Evolutionary conservation across 2,329 filamentous ascomycete species (phyloP), one percentile per base, ranked within the genome.

Genomic region (Pezicula radicicola): DNA sequence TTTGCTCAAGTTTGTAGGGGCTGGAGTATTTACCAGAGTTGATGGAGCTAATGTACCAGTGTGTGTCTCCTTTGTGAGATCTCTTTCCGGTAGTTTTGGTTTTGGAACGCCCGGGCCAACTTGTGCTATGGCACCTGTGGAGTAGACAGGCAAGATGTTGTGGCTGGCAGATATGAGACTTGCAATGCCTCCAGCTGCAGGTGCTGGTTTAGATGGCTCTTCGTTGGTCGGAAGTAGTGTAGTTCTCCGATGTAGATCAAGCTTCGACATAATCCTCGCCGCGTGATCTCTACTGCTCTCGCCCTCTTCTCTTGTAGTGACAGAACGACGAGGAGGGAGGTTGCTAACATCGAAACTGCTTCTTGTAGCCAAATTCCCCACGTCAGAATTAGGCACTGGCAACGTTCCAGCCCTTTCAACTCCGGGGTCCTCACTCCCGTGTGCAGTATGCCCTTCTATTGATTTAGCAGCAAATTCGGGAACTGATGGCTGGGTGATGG

Each of bases 391-490:
- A 6, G 86, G 87, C 10, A 91, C 66, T 30, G 83, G 78, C 12
- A 93, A 75, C 4, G 83, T 87, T 27, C 76, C 76, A n/a, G 76
- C 70, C 52, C 87, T 81, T 36, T 93, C 89, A 18, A 76, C 53
- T 6, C 52, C 68, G 61, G 52, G 66, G 19, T 89, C 85, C 27
- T 85, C 80, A 33, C 57, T 60, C 4, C 59, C 59, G 53, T 63
- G 63, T 16, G 51, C 49, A n/a, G 46, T 43, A 58, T 90, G 79
- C 18, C 85, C 81, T 58, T 94, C 89, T 5, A 85, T 75, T 6
- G 80, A 75, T 64, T 89, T 92, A 18, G 91, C 90, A 4, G 93
- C 91, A 66, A 97, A 97, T 66, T 97, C 93, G 0, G 91, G 89
- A 6, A 92, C 86, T 28, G 88, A 85, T 13, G 94, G 90, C 8